Evolutionary conservation across 768 basidiomycete genomes (phyloP).

Genomic region (Leucosporidium yakuticum): DNA sequence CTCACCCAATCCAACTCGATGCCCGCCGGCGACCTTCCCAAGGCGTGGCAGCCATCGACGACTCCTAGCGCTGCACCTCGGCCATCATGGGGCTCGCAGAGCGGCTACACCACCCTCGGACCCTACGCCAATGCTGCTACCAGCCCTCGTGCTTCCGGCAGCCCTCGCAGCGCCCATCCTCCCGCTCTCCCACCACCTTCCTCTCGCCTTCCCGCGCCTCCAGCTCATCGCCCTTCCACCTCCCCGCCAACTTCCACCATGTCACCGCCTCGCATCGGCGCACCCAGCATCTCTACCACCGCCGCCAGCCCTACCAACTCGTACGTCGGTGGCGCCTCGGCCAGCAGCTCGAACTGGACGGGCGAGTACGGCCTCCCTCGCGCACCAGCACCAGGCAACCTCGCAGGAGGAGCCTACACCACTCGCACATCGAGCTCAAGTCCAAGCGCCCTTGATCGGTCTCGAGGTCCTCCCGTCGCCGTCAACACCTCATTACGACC

Average conservation of each 20-base stretch:
- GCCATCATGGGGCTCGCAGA: constrained; percentile 37
- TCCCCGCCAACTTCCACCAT: constrained; percentile 47
- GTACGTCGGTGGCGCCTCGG: constrained; percentile 11
- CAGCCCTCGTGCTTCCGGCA: background rate
- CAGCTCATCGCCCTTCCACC: background rate
- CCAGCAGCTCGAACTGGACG: background rate
- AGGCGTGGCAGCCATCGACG: constrained; percentile 43
- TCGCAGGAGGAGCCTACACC: background rate
- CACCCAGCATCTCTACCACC: constrained; percentile 2
- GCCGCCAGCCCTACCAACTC: constrained; percentile 1
- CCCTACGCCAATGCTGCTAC: constrained; percentile 42
- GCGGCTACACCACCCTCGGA: constrained; percentile 16
- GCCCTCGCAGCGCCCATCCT: background rate
- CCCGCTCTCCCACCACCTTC: background rate
- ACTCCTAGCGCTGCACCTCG: constrained; percentile 35
- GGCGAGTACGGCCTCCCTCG: constrained; percentile 5
- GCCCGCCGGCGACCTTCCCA: constrained; percentile 39
- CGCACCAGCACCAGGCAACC: background rate
- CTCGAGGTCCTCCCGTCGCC: background rate
- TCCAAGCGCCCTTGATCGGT: background rate
- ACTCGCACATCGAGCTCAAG: background rate
- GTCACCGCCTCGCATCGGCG: constrained; percentile 39
- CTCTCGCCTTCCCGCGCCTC: background rate
- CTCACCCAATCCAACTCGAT: constrained; percentile 31
- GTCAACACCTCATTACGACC: background rate